Conservation (phyloP, 805 yeast genomes). For the Candida sakaeoensis region DNA sequence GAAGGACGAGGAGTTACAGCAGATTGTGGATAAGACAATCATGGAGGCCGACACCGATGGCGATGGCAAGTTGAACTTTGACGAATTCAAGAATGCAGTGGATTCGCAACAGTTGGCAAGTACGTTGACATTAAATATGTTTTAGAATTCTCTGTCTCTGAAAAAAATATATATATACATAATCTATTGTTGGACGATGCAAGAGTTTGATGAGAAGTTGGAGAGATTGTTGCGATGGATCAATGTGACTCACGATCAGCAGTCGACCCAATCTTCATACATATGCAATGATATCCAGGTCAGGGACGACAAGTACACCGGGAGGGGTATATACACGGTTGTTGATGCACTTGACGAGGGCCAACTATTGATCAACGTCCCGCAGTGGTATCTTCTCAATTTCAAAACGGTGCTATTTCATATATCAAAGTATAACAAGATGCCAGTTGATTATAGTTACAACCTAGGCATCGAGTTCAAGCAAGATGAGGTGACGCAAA, state of each 20-base stretch:
- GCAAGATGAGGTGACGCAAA: conserved; percentile 22
- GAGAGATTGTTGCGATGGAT: conserved; percentile 26
- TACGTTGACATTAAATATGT: conserved; percentile 51
- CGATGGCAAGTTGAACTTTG: conserved; percentile 80
- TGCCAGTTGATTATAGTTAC: conserved; percentile 13
- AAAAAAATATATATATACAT: not conserved
- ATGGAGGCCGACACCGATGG: conserved; percentile 89
- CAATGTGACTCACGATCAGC: too few relatives aligned
- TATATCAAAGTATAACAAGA: conserved; percentile 40
- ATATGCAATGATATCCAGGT: conserved; percentile 26
- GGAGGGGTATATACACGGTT: conserved; percentile 65
- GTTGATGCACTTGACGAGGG: conserved; percentile 25
- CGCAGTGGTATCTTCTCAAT: conserved; percentile 57
- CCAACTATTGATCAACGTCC: conserved; percentile 54
- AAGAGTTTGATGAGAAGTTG: conserved; percentile 12
- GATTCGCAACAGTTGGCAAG: conserved; percentile 57
- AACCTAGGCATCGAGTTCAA: conserved; percentile 17
- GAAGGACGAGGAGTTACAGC: conserved; percentile 84
- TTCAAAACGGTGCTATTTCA: conserved; percentile 45
- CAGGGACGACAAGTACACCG: conserved; percentile 37
- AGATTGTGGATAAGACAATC: conserved; percentile 94
- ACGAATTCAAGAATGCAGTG: conserved; percentile 74
- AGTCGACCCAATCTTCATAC: conserved; percentile 7
- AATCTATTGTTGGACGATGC: too few relatives aligned
- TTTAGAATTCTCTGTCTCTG: too few relatives aligned